Base-by-base conservation (phyloP, 106 monocot species). In the Apostasia ramifera region DNA sequence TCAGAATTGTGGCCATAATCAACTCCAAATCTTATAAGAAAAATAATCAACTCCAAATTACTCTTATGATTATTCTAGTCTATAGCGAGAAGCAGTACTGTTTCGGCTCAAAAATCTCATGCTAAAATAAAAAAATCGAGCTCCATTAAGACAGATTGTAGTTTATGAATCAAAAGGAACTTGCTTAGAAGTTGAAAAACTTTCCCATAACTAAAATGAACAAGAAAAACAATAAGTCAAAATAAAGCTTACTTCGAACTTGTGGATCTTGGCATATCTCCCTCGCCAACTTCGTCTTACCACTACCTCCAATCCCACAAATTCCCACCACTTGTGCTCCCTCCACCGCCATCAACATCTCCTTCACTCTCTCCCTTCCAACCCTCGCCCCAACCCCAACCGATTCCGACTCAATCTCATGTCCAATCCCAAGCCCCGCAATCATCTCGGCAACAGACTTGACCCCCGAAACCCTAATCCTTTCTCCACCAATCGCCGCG, bases 271-370 rank as follows among this genome's bases (percentile, higher is more conserved):
- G 68, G 26, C 70, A 82, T 37, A 86, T 70, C 74, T 82, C 86
- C 48, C 62, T 73, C 13, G 82, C 86, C 1, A 86, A 70, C 65
- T 79, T 86, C 6, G 82, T 86, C 73, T 86, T 86, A 13, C 86
- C 86, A 70, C 86, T 79, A n/a, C 85, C 85, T 8, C 82, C 85
- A n/a, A 86, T 82, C 47, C 86, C 86, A 40, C 72, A 78, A n/a
- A 86, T 86, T 53, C 86, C 86, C 59, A 86, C 82, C 41, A 73
- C 73, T 3, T 63, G 70, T 59, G 47, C 71, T 2, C 59, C 68
- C 42, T 43, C 78, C 2, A 39, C 64, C 47, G 52, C 57, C 69
- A 86, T 66, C 50, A 86, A 53, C 80, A 82, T 71, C 70, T 80
- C 77, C 73, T 77, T 86, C 50, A 82, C 82, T 61, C 58, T 76